Evolutionary conservation across 1,284 basidiomycete genomes (phyloP), one percentile per base, ranked within the genome.

Genomic region (Cryptococcus amylolentus): DNA sequence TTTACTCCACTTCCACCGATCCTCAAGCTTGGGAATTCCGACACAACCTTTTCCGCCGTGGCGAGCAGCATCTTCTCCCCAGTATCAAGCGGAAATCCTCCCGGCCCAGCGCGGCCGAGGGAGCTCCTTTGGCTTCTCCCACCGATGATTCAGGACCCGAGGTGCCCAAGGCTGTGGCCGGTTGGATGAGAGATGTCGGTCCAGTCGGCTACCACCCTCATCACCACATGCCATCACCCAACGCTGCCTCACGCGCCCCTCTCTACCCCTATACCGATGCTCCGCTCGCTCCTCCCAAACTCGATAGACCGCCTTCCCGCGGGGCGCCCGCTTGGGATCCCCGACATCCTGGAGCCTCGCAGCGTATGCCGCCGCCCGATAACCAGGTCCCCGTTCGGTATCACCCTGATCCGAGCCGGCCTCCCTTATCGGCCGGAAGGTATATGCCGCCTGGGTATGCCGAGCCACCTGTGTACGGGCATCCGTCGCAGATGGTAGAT

Each of bases 11-110:
- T 8, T 67, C 73, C 1, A 57, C 64, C 18, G 71, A 73, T 38
- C 69, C 73, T 0, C 69, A 72, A n/a, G 73, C 77, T 0, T 79
- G 78, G 78, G 78, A 80, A 61, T 80, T 80, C 55, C 70, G 76
- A 26, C 77, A 80, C 55, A 67, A 71, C 0, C 64, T 72, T 8
- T 80, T 80, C 60, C 73, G 73, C 4, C 70, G 73, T 8, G 78
- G 73, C 13, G 71, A 78, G 43, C 75, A 76, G 7, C 72, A 75
- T 20, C 63, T 77, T 3, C 68, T 80, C 8, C 64, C 72, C 2
- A 63, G 63, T 23, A 79, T 80, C 65, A 78, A 77, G 61, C 67
- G 74, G 37, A 76, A 76, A 54, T 67, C 72, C 1, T 67, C 70
- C n/a, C 64, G 72, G 8, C 62, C 62, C 10, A 64, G 46, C 31